Percentiles rank a stretch among this genome's conserved stretches.
Evolutionary conservation across 306 rosid genomes (phyloP).

Genomic region (Prunus salicina): DNA sequence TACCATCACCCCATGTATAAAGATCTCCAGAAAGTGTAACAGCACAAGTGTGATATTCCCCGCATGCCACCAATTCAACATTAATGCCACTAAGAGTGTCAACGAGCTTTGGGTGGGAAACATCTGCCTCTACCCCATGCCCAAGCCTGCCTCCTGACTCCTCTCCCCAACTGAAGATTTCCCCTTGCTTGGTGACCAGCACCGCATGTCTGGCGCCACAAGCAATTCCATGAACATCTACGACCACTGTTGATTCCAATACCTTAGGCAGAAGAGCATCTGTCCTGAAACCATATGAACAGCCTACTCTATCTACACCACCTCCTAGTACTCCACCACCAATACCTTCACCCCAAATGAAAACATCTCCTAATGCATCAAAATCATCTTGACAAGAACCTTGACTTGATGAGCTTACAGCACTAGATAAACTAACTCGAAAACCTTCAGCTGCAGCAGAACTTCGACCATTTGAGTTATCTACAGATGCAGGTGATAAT

Average conservation of each 20-base stretch:
- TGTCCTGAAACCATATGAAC: slow-evolving; percentile 44
- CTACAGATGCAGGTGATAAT: slow-evolving; percentile 51
- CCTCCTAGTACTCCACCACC: slow-evolving; percentile 76
- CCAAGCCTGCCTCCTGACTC: slow-evolving; percentile 98
- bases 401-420: slow-evolving; percentile 93
- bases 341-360: slow-evolving; percentile 84
- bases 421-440: slow-evolving; percentile 93
- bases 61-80: slow-evolving; percentile 84
- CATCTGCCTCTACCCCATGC: slow-evolving; percentile 77
- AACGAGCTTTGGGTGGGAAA: slow-evolving; percentile 75
- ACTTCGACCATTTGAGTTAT: slow-evolving; percentile 64
- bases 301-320: slow-evolving; percentile 59
- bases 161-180: slow-evolving; percentile 96
- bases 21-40: slow-evolving; percentile 89
- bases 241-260: slow-evolving; percentile 74
- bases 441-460: slow-evolving; percentile 64
- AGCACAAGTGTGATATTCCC: slow-evolving; percentile 93
- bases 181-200: slow-evolving; percentile 84
- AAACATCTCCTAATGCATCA: slow-evolving; percentile 80
- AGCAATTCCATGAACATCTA: slow-evolving; percentile 83
- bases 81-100: slow-evolving; percentile 66
- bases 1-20: slow-evolving; percentile 95
- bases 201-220: slow-evolving; percentile 88
- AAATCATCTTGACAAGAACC: slow-evolving; percentile 79
- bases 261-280: slow-evolving; percentile 89